Base-by-base conservation (phyloP, 192 early-diverging fungal genomes). In the Backusella australiensis region DNA sequence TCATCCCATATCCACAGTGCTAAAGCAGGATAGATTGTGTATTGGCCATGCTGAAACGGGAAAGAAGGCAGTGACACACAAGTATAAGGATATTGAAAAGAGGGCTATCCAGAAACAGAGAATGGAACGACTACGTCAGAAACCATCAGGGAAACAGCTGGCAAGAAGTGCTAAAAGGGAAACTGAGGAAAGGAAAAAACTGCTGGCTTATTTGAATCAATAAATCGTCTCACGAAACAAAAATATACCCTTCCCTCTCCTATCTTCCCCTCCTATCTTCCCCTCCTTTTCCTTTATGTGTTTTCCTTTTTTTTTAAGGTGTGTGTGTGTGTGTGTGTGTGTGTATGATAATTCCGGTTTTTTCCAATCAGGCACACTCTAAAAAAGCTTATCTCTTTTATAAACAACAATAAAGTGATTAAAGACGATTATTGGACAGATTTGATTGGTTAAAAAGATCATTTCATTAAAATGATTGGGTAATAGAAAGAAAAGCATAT, bases 21-120 rank as follows among this genome's bases (percentile, higher is more conserved):
- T 84, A 7, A 88, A 88, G 49, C 81, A 85, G 17, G 87, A 88
- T 73, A 73, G 80, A 44, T 59, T 85, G 12, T 84, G 84, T 11
- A 68, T 88, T 49, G 87, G 87, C 2, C 75, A 73, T 41, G 41
- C 21, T 15, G 35, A 39, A 21, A 77, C 67, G 11, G 75, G 67
- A 34, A 68, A 68, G 3, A 38, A 52, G 17, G 53, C 14, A 34
- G 69, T 80, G n/a, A 80, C 79, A 32, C 79, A 80, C 56, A 59
- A 34, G 17, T 52, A 63, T 36, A 34, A 19, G n/a, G 52, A 44
- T 4, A 73, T 73, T 12, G 72, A 73, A n/a, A 68, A 34, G 29
- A 68, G 21, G 7, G 67, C 67, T 15, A 35, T 68, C 3, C 26
- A 68, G n/a, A 34, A 36, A 17, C 29, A n/a, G 8, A 68, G 34